Evolutionary conservation across 164 flowering plant genomes (phyloP), one percentile per base, ranked within the genome.

Genomic region (Magnolia changhungtana): DNA sequence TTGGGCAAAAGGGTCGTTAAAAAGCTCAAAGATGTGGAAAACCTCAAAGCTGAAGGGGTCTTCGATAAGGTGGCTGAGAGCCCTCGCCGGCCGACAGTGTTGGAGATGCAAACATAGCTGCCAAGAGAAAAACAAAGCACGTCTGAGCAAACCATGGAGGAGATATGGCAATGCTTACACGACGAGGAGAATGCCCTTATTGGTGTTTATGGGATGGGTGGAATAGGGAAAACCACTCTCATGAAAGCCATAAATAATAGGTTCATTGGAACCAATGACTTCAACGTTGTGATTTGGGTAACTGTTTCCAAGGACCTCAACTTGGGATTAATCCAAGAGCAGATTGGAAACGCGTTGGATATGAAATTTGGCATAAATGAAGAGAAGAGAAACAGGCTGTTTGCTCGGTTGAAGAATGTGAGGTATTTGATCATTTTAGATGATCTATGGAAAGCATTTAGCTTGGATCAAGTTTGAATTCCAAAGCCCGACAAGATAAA

Each of bases 381-480:
- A 50, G 50, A 65, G 63, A 18, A 11, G 74, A 68, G 18, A 1
- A 67, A 31, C 20, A 18, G 55, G 78, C 74, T 20, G 21, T 19
- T 65, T 27, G 21, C 20, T 23, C 73, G 50, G 52, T 69, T 31
- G 74, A 20, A 10, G 59, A 67, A 69, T 9, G 71, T 61, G 6
- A 73, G 69, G 49, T 78, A 75, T 52, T 76, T 83, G 3, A 51
- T 83, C 29, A 78, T 80, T 67, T 67, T 83, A 0, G 83, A 83
- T 74, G 83, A 83, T 74, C 75, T 81, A 2, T 78, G 85, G 83
- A 73, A 76, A 74, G 67, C n/a, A 37, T 71, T 83, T 21, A 73
- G 70, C 67, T 76, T 83, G 79, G 76, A 78, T 11, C 5, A 3
- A 16, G 58, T 83, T 24, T 81, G 85, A 4, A 23, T 83, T 45